Evolutionary conservation across 2,329 filamentous ascomycete species (phyloP).

Genomic region (Colletotrichum sp.): DNA sequence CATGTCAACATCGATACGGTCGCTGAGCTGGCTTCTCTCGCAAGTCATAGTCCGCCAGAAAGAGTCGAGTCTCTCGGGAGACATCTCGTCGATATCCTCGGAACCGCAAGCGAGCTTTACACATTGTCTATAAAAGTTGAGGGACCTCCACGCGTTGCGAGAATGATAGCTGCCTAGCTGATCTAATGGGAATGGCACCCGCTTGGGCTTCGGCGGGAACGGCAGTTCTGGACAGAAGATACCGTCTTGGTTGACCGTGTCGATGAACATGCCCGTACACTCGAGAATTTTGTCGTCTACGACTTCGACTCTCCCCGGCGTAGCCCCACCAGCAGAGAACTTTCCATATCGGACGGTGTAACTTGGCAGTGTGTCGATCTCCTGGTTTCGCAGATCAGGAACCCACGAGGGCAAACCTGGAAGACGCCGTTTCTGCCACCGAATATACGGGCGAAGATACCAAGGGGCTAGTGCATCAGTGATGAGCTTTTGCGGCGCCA

Average conservation of each 20-base stretch:
- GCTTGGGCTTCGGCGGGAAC: not conserved
- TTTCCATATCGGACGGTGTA: not conserved
- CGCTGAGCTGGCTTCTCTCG: slow-evolving; percentile 1
- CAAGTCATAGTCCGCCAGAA: slow-evolving; percentile 1
- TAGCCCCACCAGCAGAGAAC: not conserved
- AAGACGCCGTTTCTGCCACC: not conserved
- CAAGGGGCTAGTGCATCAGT: not conserved
- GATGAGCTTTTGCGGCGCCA: not conserved
- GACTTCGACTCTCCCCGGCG: not conserved
- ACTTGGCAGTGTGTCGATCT: not conserved
- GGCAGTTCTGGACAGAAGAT: not conserved
- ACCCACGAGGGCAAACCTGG: not conserved
- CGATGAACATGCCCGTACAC: not conserved
- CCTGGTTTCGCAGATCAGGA: not conserved
- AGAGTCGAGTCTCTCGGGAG: not conserved
- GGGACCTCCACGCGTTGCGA: not conserved
- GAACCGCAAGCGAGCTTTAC: not conserved
- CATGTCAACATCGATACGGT: slow-evolving; percentile 1
- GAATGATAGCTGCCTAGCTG: not conserved
- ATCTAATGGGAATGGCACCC: not conserved
- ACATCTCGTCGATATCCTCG: not conserved
- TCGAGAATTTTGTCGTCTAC: not conserved
- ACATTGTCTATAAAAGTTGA: not conserved
- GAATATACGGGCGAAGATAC: not conserved
- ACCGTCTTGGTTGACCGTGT: not conserved